A percentile compares a stretch with the other conserved stretches of the same genome.
phyloP scores from a whole-genome alignment of 768 basidiomycete genomes.

The Plicaturopsis crispa region DNA sequence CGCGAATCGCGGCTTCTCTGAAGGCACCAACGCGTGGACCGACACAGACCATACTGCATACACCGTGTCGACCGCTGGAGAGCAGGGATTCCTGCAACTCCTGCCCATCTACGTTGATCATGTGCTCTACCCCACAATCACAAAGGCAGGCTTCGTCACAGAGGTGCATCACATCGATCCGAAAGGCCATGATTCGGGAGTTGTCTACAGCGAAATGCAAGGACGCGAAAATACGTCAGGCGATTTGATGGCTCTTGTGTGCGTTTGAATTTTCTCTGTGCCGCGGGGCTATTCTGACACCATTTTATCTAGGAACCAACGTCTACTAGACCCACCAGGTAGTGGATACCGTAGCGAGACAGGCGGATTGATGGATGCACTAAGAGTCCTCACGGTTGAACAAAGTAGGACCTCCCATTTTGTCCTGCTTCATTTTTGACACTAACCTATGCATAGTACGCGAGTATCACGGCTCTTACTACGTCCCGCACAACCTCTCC shows the following conservation, averaged over 20 bases:
- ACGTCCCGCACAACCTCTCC: slow-evolving; percentile 90
- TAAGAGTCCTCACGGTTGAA: slow-evolving; percentile 78
- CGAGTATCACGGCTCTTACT: slow-evolving; percentile 81
- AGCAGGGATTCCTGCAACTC: slow-evolving; percentile 82
- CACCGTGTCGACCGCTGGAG: slow-evolving; percentile 92
- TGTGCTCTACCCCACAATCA: slow-evolving; percentile 92
- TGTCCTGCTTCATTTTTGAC: slow-evolving; percentile 3
- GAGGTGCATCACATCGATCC: slow-evolving; percentile 92
- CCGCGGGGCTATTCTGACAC: too few species aligned
- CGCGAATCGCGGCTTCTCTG: slow-evolving; percentile 89
- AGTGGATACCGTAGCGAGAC: slow-evolving; percentile 96
- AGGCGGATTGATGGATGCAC: slow-evolving; percentile 89
- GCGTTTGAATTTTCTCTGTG: slow-evolving; percentile 18
- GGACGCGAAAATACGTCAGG: slow-evolving; percentile 89
- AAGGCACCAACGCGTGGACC: slow-evolving; percentile 96
- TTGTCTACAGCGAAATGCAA: slow-evolving; percentile 97
- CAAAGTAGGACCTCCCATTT: slow-evolving; percentile 52
- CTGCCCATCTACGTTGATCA: slow-evolving; percentile 93
- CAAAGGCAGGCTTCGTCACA: slow-evolving; percentile 73
- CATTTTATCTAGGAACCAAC: slow-evolving; percentile 60
- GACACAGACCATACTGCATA: slow-evolving; percentile 94
- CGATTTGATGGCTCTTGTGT: slow-evolving; percentile 87
- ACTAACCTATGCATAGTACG: slow-evolving; percentile 50
- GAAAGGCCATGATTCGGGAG: slow-evolving; percentile 87
- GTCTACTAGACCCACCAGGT: slow-evolving; percentile 67